A percentile compares a stretch with the other conserved stretches of the same genome.
Evolutionary conservation across 2,329 filamentous ascomycete species (phyloP).

Genomic region (Ascochyta clinopodiicola): DNA sequence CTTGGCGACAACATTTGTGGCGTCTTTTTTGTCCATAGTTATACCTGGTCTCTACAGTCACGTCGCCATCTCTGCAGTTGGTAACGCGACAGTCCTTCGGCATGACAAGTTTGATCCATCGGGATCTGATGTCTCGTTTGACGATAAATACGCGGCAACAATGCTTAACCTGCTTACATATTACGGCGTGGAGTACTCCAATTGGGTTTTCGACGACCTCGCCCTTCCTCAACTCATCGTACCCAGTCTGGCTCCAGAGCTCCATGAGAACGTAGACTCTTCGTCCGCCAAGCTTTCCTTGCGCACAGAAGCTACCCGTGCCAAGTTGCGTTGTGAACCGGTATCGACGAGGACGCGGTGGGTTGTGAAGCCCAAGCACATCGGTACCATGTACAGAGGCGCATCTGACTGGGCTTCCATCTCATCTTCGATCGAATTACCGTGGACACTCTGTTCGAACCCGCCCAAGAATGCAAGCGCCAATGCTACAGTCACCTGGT

Average conservation of each 20-base stretch:
- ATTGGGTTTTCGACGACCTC: not conserved
- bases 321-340: not conserved
- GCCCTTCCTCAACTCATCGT: not conserved
- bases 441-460: conserved; percentile 3
- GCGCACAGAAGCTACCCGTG: not conserved
- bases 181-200: not conserved
- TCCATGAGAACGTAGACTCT: not conserved
- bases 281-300: not conserved
- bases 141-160: not conserved
- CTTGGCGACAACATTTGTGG: not conserved
- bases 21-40: conserved; percentile 1
- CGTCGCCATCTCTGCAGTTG: not conserved
- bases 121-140: not conserved
- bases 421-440: not conserved
- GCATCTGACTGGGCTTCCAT: not conserved
- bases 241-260: not conserved
- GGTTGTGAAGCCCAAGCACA: not conserved
- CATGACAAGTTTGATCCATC: not conserved
- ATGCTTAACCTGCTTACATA: conserved; percentile 3
- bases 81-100: not conserved
- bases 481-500: not conserved
- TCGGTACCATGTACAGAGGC: not conserved
- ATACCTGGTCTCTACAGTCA: conserved; percentile 4
- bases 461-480: not conserved
- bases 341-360: not conserved